Conservation (phyloP, 257 asterid species). For the Petunia axillaris region DNA sequence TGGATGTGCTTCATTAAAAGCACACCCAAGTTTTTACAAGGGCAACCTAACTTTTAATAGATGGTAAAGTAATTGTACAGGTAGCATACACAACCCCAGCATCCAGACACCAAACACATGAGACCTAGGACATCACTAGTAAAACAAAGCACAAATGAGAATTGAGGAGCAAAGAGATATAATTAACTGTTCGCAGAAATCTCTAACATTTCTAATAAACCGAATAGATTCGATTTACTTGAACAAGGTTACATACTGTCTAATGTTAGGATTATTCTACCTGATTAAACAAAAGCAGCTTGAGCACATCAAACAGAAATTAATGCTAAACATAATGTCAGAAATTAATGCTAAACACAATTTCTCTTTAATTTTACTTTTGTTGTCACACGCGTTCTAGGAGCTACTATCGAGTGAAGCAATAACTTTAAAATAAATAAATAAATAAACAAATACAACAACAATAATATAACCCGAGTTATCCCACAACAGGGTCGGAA, state of each 20-base stretch:
- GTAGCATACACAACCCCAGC: not conserved
- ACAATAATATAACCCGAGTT: no score
- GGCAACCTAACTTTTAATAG: not conserved
- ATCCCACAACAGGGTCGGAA: no score
- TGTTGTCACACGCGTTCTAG: not conserved
- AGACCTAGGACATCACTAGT: not conserved
- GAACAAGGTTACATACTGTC: not conserved
- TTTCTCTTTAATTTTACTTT: not conserved
- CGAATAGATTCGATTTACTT: not conserved
- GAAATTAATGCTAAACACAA: not conserved
- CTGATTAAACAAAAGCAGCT: not conserved
- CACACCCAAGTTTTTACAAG: not conserved
- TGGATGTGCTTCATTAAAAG: not conserved
- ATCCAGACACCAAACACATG: not conserved
- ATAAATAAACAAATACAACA: not conserved
- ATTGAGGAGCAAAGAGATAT: not conserved
- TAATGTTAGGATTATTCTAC: not conserved
- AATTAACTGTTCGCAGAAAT: not conserved
- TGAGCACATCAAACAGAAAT: not conserved
- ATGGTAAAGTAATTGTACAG: not conserved
- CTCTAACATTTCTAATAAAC: not conserved
- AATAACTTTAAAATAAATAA: not conserved
- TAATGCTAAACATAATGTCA: not conserved
- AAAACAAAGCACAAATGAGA: conserved; percentile 12
- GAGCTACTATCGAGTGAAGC: not conserved